Evolutionary conservation across 495 filamentous ascomycete genomes (phyloP), one percentile per base, ranked within the genome.

Genomic region (Friedmanniomyces simplex): DNA sequence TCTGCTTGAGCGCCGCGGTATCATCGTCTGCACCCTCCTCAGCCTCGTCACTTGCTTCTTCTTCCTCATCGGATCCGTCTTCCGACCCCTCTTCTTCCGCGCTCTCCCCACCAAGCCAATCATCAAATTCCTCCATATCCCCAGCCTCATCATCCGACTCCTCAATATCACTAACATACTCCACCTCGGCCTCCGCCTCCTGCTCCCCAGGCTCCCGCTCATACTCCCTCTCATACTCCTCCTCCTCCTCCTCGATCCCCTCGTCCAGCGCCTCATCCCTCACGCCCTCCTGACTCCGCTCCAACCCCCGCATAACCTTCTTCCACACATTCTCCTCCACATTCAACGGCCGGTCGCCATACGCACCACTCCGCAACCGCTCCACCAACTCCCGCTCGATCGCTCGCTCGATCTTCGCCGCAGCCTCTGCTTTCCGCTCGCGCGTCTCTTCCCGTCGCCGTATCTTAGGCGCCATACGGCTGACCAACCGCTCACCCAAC

Each of bases 331-430:
- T 76, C 70, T 94, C 88, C 68, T 93, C 90, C 16, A 93, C 89
- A 73, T 98, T 98, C 57, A 98, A 71, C 41, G 94, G 93, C 67
- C 86, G 80, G 67, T 96, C 90, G 42, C 93, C 94, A 75, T 97
- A 98, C 0, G 91, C 91, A 39, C 93, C 93, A 69, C 87, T 90
- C 58, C 89, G 76, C 71, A 98, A 72, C 56, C 94, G 74, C 71
- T 97, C 91, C 65, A 98, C 86, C 62, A 98, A 76, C 71, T 97
- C 93, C 51, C 95, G 79, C 80, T 98, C 93, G 75, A 97, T 97
- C 10, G 88, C 87, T 58, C 89, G 77, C 78, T 98, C 93, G 28
- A 98, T 79, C 82, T 96, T 97, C 16, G 93, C 94, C 24, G 94
- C 94, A 18, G 84, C 84, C 68, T 91, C 80, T 1, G 93, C 93